Base-by-base conservation (phyloP, 495 filamentous ascomycete species). In the Aspergillus nanangensis region DNA sequence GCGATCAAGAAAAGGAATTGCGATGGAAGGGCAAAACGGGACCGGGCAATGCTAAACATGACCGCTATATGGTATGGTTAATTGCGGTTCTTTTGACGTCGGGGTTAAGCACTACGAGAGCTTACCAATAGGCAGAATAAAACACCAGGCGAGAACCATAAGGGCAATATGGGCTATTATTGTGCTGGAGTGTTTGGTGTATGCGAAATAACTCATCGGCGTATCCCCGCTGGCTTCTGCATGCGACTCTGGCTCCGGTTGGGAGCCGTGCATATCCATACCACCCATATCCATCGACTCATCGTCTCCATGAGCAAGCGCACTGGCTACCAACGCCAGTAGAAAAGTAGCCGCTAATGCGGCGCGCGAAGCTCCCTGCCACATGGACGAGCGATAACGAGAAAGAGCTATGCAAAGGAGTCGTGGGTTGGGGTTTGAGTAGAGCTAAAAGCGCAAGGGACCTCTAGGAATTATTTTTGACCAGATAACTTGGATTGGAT, bases 31-130 rank as follows among this genome's bases (percentile, higher is more conserved):
- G 82, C 81, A 50, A 85, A 80, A 21, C 86, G 78, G 19, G 92
- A 96, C 40, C 82, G 81, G 22, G 84, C 84, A 47, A 96, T 75
- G 44, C 87, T 92, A 15, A 98, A 72, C 83, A 95, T 86, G 47
- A 92, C 81, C 52, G 80, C 90, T 94, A 47, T 41, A 23, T 13
- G n/a, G 20, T 19, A 15, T 35, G 25, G 38, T 55, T 36, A 47
- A 31, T 35, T 29, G 40, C 10, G 41, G 10, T 40, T 3, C 15
- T 24, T 17, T 31, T 25, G 22, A n/a, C n/a, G n/a, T n/a, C n/a
- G n/a, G n/a, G n/a, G n/a, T n/a, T n/a, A n/a, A n/a, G n/a, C n/a
- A n/a, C n/a, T n/a, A n/a, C n/a, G n/a, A n/a, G 29, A 41, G n/a
- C 83, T 64, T 72, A 94, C 90, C 82, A 56, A 84, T 66, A 23